phyloP scores from a whole-genome alignment of 116 monocot genomes.

The Posidonia oceanica region DNA sequence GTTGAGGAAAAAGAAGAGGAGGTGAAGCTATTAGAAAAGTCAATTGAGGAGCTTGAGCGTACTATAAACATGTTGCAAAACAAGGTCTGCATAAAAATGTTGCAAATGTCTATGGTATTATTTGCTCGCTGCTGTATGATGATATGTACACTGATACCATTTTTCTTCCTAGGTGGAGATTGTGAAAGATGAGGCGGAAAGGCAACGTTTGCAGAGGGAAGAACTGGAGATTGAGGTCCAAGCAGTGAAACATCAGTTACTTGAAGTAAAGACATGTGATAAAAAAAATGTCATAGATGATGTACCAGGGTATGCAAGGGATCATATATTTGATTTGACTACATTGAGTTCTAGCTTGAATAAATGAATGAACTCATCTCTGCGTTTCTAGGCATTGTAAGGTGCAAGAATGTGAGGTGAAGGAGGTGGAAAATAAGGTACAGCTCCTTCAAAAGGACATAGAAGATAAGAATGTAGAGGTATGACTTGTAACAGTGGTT shows the following conservation, averaged over 20 bases:
- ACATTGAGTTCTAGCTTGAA: neutral
- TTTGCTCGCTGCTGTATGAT: slow-evolving; percentile 8
- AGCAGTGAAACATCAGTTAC: slow-evolving; percentile 43
- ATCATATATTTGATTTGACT: no score
- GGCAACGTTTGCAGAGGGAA: slow-evolving; percentile 62
- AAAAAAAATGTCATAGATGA: slow-evolving; percentile 8
- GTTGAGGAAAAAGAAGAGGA: slow-evolving; percentile 88
- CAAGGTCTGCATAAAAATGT: slow-evolving; percentile 34
- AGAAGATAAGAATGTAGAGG: slow-evolving; percentile 67
- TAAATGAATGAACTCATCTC: neutral
- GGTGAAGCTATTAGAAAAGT: slow-evolving; percentile 73
- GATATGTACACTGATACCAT: neutral
- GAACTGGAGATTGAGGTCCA: slow-evolving; percentile 64
- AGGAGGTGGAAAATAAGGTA: slow-evolving; percentile 29
- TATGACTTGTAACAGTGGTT: slow-evolving; percentile 4
- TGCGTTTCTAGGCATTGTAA: slow-evolving; percentile 25
- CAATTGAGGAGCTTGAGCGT: slow-evolving; percentile 84
- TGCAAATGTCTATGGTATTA: neutral
- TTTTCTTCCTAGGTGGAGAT: slow-evolving; percentile 45
- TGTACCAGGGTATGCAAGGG: slow-evolving; percentile 21
- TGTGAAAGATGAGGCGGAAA: slow-evolving; percentile 77
- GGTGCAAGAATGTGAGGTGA: slow-evolving; percentile 29
- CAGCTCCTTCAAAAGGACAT: slow-evolving; percentile 49
- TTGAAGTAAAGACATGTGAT: slow-evolving; percentile 18
- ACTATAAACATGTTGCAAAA: slow-evolving; percentile 81